Evolutionary conservation across 768 basidiomycete genomes (phyloP).

Genomic region (Tulasnella sp.): DNA sequence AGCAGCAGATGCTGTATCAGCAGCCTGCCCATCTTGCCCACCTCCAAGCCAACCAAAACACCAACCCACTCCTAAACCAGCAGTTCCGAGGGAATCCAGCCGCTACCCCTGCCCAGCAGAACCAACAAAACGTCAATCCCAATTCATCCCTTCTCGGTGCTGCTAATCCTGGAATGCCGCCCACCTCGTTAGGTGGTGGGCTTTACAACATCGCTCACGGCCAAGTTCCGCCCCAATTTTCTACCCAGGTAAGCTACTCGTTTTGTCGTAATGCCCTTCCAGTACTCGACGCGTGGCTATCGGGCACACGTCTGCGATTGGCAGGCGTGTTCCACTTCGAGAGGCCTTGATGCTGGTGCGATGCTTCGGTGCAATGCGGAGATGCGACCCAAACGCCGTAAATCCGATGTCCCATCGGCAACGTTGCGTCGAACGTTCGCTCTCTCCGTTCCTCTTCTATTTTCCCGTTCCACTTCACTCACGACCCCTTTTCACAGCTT

Average conservation of each 20-base stretch:
- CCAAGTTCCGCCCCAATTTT: neutral
- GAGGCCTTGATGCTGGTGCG: neutral
- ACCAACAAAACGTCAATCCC: neutral
- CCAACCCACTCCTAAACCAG: neutral
- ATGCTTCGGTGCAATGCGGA: no score
- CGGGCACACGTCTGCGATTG: neutral
- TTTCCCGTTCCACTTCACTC: neutral
- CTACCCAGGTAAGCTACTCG: neutral
- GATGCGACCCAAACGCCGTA: neutral
- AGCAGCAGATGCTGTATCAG: conserved; percentile 9
- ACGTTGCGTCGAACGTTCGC: conserved; percentile 3
- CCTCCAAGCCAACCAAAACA: neutral
- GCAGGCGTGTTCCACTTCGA: neutral
- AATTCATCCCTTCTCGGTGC: neutral
- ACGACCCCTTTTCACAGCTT: neutral
- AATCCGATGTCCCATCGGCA: neutral
- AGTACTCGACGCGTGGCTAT: neutral
- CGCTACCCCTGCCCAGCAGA: neutral
- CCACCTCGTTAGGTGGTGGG: neutral
- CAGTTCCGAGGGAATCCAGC: conserved; percentile 2
- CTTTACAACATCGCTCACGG: neutral
- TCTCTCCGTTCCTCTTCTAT: neutral
- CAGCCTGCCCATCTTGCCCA: neutral
- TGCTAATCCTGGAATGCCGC: neutral
- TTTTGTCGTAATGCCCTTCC: neutral